phyloP scores from a whole-genome alignment of 805 yeast species.

The Cyberlindnera xylosilytica region DNA sequence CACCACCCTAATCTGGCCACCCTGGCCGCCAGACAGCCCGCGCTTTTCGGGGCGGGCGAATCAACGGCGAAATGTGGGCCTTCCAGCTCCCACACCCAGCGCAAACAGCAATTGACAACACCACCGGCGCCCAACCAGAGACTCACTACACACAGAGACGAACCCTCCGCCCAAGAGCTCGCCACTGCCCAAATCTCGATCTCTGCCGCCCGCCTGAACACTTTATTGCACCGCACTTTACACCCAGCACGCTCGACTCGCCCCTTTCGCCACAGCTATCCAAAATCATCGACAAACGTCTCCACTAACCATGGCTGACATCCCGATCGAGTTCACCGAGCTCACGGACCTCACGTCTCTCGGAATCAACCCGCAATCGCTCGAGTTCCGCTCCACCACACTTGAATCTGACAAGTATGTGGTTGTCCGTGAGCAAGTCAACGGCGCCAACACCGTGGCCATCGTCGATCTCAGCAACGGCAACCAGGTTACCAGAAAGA shows the following conservation, averaged over 20 bases:
- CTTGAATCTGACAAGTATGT: slow-evolving; percentile 90
- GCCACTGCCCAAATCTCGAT: not conserved
- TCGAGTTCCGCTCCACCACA: slow-evolving; percentile 92
- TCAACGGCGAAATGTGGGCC: slow-evolving; percentile 13
- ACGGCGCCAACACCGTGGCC: slow-evolving; percentile 84
- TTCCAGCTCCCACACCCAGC: not conserved
- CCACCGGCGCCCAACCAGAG: not conserved
- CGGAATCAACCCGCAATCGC: slow-evolving; percentile 80
- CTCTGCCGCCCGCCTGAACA: slow-evolving; percentile 3
- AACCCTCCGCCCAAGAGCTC: not conserved
- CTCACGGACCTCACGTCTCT: slow-evolving; percentile 81
- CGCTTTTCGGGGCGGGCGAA: slow-evolving; percentile 16
- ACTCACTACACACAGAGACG: not conserved
- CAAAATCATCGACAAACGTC: not conserved
- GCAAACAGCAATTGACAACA: not conserved
- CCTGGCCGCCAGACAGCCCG: no score
- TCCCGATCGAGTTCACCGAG: slow-evolving; percentile 97
- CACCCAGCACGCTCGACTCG: not conserved
- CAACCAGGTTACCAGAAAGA: slow-evolving; percentile 80
- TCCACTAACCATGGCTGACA: slow-evolving; percentile 46
- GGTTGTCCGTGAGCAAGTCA: slow-evolving; percentile 65
- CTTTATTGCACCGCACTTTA: slow-evolving; percentile 2
- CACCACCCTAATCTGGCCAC: no score
- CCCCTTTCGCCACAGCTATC: slow-evolving; percentile 4
- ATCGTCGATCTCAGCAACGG: slow-evolving; percentile 80